Percentiles rank a stretch among this genome's conserved stretches.
Evolutionary conservation across 192 early-diverging fungal genomes (phyloP).

Genomic region (Phycomyces blakesleeanus): DNA sequence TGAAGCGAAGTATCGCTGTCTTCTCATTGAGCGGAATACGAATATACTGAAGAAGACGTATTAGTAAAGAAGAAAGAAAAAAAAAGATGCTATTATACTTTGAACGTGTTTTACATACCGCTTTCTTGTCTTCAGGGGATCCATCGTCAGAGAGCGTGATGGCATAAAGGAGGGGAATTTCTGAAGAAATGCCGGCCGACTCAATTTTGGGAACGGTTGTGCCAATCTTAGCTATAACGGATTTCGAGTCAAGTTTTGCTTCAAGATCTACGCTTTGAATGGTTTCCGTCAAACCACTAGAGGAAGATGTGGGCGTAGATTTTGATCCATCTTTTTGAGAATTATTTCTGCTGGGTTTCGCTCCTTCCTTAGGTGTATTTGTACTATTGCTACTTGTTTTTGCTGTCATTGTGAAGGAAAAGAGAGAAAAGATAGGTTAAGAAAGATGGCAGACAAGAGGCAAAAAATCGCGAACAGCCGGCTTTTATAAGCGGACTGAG

Average conservation of each 20-base stretch:
- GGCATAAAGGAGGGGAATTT: slow-evolving; percentile 31
- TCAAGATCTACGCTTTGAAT: not conserved
- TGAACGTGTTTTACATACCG: slow-evolving; percentile 31
- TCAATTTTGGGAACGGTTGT: not conserved
- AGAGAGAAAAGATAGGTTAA: too few relatives aligned
- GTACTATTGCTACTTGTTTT: too few relatives aligned
- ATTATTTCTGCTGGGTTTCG: too few relatives aligned
- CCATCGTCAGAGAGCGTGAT: slow-evolving; percentile 58
- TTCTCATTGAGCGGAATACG: slow-evolving; percentile 67
- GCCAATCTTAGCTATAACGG: not conserved
- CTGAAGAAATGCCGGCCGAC: not conserved
- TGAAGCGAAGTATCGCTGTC: slow-evolving; percentile 74
- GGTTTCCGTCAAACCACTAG: not conserved
- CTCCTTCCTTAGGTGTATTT: too few relatives aligned
- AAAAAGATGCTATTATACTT: not conserved
- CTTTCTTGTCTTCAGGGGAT: slow-evolving; percentile 46
- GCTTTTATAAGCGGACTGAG: too few relatives aligned
- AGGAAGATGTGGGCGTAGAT: too few relatives aligned
- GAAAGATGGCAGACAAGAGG: too few relatives aligned
- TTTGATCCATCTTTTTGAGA: too few relatives aligned
- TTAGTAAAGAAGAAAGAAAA: slow-evolving; percentile 6
- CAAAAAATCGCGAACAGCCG: too few relatives aligned
- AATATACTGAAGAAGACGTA: slow-evolving; percentile 51
- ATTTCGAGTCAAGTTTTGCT: not conserved
- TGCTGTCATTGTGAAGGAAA: too few relatives aligned